phyloP scores from a whole-genome alignment of 2,329 filamentous ascomycete genomes.

The Exophiala phaeomuriformis region DNA sequence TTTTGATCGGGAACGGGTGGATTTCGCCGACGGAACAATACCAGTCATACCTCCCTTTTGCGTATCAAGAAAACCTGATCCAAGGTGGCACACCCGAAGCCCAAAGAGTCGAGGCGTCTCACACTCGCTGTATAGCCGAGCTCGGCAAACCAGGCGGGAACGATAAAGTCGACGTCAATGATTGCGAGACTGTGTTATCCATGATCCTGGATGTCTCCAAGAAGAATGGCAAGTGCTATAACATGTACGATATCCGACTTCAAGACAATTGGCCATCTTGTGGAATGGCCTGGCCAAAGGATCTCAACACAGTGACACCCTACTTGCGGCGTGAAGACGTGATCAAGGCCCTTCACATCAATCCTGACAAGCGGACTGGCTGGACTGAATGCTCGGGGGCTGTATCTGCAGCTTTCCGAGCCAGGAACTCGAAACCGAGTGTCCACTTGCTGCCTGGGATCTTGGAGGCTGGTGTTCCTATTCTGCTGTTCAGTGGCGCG shows the following conservation, averaged over 20 bases:
- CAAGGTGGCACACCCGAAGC: constrained; percentile 58
- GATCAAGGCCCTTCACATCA: constrained; percentile 70
- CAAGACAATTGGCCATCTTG: constrained; percentile 73
- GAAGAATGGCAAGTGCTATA: constrained; percentile 61
- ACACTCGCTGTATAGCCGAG: constrained; percentile 58
- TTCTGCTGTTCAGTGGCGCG: constrained; percentile 86
- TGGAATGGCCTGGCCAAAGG: constrained; percentile 97
- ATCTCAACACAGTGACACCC: constrained; percentile 67
- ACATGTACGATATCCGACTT: constrained; percentile 95
- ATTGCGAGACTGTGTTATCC: constrained; percentile 72
- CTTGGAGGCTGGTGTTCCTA: constrained; percentile 62
- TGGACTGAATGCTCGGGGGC: constrained; percentile 85
- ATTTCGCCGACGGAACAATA: constrained; percentile 89
- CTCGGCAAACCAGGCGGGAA: constrained; percentile 53
- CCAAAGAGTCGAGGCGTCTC: constrained; percentile 59
- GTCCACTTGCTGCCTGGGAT: constrained; percentile 69
- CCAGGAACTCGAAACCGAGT: constrained; percentile 63
- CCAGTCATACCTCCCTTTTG: constrained; percentile 72
- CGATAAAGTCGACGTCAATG: constrained; percentile 57
- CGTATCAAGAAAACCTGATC: constrained; percentile 68
- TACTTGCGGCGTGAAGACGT: constrained; percentile 84
- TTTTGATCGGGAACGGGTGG: constrained; percentile 97
- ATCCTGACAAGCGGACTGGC: constrained; percentile 70
- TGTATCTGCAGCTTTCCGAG: constrained; percentile 65
- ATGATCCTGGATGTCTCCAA: constrained; percentile 62